Evolutionary conservation across 306 rosid species (phyloP), one percentile per base, ranked within the genome.

Genomic region (Malus sieversii): DNA sequence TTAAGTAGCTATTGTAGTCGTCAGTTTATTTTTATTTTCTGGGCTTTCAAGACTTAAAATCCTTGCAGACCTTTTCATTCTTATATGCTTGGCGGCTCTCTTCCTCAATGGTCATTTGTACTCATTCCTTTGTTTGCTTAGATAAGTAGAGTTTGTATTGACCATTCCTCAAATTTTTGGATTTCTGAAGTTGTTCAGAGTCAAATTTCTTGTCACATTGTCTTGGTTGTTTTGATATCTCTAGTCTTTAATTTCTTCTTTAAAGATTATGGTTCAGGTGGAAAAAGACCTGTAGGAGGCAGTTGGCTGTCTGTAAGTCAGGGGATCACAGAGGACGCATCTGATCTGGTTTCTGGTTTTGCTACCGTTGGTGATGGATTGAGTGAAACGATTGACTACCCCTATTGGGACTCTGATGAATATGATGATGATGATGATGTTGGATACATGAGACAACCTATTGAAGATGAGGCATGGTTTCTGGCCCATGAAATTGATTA

Each of bases 391-490:
- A 72, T 88, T 80, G 98, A 90, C 86, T 96, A 90, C 82, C 96
- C 96, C 32, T 90, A 92, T 80, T 96, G 99, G 99, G 98, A 96
- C 85, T 96, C 99, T 73, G 99, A 96, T 88, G 98, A 96, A 75
- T 96, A 96, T 77, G 99, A 92, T 3, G 99, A 92, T 0, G 99
- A 96, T 3, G 97, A 92, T 0, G 99, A 96, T 55, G 91, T 90
- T 75, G 99, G 99, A 62, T 96, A 96, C 82, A 90, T 85, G 96
- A 91, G 98, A 84, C 99, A 96, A 78, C 99, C 99, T 61, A 96
- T 96, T 76, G 98, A 96, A 89, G 99, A 96, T 38, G 99, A 96
- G 88, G 85, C 98, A 72, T 96, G 99, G 99, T 96, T 96, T 82
- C 78, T 96, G 84, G 99, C 97, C n/a, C 99, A 96, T 65, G 99